Evolutionary conservation across 75 land plant species (phyloP), one percentile per base, ranked within the genome.

Genomic region (Cupressus sempervirens): DNA sequence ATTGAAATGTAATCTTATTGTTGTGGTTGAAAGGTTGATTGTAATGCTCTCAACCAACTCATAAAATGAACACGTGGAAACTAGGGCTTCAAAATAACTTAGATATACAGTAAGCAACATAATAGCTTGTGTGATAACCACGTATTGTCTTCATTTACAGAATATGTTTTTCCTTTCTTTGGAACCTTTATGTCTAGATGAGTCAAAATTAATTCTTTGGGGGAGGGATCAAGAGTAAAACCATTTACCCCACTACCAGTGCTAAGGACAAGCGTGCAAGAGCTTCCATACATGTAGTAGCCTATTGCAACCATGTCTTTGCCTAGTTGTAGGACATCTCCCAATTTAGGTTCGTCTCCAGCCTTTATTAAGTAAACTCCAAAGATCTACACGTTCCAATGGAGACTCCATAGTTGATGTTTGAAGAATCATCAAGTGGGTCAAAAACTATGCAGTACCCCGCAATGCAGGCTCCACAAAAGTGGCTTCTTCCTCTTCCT

Each of bases 241-340:
- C 99, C 99, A 92, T 98, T 93, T 9, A 98, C 99, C 10, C 99
- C 99, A 88, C 53, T 84, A 43, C 99, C 99, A 83, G 95, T 93
- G 86, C 95, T 94, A 74, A 98, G 84, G 15, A 98, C 99, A 86
- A 98, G 92, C 91, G 94, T 96, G 98, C 99, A 98, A 83, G 98
- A 98, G 83, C 99, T 98, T 36, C 99, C 99, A 90, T 98, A 98
- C 99, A 98, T 93, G 87, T 98, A 98, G 81, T 98, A 98, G 45
- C 99, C 99, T 88, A 98, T 98, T 54, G 98, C 98, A 80, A 98
- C 81, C 99, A 98, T 94, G 83, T 93, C 87, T 53, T 86, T 92
- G 26, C 99, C 99, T 77, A 98, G 95, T 87, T 92, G 93, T 89
- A 98, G 85, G 20, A 96, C 97, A 87, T 98, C 97, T 54, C 90